Percentiles rank a stretch among this genome's conserved stretches.
These are phyloP conservation scores for Macrophomina phaseolina DNA, from an alignment of 2,329 filamentous ascomycete species.

Conservation along the genomic window DNA sequence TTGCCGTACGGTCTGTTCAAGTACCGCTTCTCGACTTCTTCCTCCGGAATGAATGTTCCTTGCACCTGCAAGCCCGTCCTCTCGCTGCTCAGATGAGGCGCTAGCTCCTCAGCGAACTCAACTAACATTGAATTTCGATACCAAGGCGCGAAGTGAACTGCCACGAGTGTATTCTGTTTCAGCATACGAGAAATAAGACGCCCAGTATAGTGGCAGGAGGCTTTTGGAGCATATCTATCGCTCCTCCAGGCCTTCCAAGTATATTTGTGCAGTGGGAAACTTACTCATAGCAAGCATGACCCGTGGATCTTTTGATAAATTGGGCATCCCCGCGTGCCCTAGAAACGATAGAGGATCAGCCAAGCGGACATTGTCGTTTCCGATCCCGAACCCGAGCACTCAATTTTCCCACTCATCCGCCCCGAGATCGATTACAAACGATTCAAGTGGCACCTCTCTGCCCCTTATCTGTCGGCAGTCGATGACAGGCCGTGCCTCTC, in stretches of 20 bases:
- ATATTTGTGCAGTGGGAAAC: not conserved
- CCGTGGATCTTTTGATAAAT: slow-evolving; percentile 49
- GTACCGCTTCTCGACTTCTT: slow-evolving; percentile 55
- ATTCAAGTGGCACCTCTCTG: not conserved
- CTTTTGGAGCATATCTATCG: not conserved
- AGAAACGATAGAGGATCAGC: not conserved
- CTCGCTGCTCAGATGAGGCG: slow-evolving; percentile 50
- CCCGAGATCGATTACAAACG: not conserved
- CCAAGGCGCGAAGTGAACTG: slow-evolving; percentile 63
- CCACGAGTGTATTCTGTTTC: not conserved
- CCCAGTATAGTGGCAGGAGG: not conserved
- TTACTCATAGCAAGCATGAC: slow-evolving; percentile 38
- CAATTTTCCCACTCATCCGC: not conserved
- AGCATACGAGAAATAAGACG: slow-evolving; percentile 13
- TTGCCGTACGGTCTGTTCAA: slow-evolving; percentile 65
- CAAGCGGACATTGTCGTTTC: not conserved
- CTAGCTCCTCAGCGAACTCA: slow-evolving; percentile 59
- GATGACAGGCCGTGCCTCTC: not conserved
- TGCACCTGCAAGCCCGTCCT: slow-evolving; percentile 55
- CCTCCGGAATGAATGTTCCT: slow-evolving; percentile 54
- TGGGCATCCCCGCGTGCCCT: slow-evolving; percentile 68
- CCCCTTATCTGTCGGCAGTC: too few relatives aligned
- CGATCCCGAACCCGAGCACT: not conserved
- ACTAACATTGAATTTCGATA: slow-evolving; percentile 65
- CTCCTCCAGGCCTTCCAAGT: not conserved